Percentiles rank a stretch among this genome's conserved stretches.
phyloP scores from a whole-genome alignment of 139 green algal genomes.

The Micromonas commoda region DNA sequence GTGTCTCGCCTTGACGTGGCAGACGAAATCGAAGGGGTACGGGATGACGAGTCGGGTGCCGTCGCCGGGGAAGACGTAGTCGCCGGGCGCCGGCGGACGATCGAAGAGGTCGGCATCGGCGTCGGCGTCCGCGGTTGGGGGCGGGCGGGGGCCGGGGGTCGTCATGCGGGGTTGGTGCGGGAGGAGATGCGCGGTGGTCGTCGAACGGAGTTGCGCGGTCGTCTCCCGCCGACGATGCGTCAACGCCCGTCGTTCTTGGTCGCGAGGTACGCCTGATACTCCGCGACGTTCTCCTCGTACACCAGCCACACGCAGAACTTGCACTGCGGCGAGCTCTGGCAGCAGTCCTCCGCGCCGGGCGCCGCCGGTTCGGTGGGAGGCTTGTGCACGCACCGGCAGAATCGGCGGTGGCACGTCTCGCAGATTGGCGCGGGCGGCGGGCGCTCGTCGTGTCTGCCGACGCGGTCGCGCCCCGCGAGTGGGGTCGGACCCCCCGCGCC shows the following conservation, averaged over 20 bases:
- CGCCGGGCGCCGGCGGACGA: background rate
- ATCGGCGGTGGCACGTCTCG: background rate
- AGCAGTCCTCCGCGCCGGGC: background rate
- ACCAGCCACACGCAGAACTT: background rate
- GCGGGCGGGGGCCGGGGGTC: background rate
- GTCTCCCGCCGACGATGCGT: background rate
- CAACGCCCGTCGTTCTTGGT: background rate
- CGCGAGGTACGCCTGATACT: background rate
- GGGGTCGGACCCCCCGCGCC: background rate
- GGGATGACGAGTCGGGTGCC: slow-evolving; percentile 48
- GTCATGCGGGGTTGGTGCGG: background rate
- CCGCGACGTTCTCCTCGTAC: background rate
- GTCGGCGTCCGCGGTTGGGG: background rate
- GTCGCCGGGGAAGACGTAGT: background rate
- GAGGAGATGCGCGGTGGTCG: background rate
- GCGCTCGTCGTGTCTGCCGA: background rate
- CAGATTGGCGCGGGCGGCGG: background rate
- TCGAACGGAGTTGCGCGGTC: background rate
- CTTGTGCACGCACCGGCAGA: background rate
- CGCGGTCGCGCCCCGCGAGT: background rate
- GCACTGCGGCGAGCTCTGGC: background rate
- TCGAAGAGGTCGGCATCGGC: background rate
- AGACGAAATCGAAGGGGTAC: slow-evolving; percentile 81
- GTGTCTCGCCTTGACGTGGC: slow-evolving; percentile 62
- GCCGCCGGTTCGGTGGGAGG: too few species aligned